These are phyloP conservation scores for Penstemon newberryi DNA, from an alignment of 257 asterid species.

Conservation along the genomic window DNA sequence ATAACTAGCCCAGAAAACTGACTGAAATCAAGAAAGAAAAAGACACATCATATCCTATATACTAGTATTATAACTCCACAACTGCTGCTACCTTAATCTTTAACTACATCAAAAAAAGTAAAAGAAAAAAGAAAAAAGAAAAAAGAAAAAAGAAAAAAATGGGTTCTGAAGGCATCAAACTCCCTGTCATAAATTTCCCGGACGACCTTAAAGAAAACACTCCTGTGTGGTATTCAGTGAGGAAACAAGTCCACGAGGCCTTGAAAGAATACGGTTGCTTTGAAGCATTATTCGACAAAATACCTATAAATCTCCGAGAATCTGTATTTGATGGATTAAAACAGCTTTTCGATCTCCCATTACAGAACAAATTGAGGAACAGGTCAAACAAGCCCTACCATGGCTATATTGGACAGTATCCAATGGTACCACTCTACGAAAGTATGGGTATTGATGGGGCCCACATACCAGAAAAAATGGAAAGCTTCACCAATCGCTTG, in stretches of 20 bases:
- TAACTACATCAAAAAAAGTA: background rate
- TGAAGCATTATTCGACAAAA: slow-evolving; percentile 47
- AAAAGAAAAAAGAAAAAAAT: slow-evolving; percentile 17
- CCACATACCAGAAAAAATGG: slow-evolving; percentile 26
- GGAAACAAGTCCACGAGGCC: slow-evolving; percentile 41
- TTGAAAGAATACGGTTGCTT: slow-evolving; percentile 59
- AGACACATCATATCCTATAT: background rate
- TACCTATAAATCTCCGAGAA: slow-evolving; percentile 34
- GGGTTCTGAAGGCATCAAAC: slow-evolving; percentile 45
- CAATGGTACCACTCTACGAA: slow-evolving; percentile 54
- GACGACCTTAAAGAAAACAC: slow-evolving; percentile 31
- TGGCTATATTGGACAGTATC: slow-evolving; percentile 62
- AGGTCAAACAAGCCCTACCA: slow-evolving; percentile 52
- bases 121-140: background rate
- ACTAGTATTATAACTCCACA: too few species aligned
- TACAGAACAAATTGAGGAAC: slow-evolving; percentile 44
- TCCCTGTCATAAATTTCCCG: slow-evolving; percentile 55
- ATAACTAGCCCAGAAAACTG: background rate
- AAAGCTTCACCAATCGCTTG: slow-evolving; percentile 37
- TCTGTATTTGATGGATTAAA: slow-evolving; percentile 35
- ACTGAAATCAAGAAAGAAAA: background rate
- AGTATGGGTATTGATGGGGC: slow-evolving; percentile 62
- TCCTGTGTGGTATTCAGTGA: slow-evolving; percentile 39
- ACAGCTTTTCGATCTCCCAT: slow-evolving; percentile 63
- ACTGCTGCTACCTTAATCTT: background rate